Evolutionary conservation across 495 filamentous ascomycete species (phyloP).

Genomic region (Penicillium roqueforti): DNA sequence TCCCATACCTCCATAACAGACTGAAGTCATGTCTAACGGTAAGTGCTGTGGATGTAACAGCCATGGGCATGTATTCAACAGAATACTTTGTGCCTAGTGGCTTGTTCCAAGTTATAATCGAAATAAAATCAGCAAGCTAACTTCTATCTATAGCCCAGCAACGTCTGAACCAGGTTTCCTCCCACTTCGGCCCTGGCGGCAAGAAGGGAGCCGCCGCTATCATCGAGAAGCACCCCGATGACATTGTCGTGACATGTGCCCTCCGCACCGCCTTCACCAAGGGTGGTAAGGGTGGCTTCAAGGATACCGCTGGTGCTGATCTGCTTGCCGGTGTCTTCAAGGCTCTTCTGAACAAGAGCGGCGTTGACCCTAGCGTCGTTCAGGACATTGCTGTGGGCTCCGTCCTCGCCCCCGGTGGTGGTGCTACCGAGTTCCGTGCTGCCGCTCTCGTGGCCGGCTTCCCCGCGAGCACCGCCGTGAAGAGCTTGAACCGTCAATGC

Average conservation of each 20-base stretch:
- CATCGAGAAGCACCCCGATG: conserved; percentile 61
- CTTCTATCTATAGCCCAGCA: conserved; percentile 45
- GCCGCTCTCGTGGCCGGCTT: conserved; percentile 90
- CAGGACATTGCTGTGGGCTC: conserved; percentile 91
- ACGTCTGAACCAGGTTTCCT: conserved; percentile 60
- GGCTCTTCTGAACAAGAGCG: conserved; percentile 74
- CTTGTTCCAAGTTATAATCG: background rate
- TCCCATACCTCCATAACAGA: conserved; percentile 8
- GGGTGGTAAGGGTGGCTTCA: conserved; percentile 89
- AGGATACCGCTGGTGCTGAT: conserved; percentile 85
- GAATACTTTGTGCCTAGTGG: background rate
- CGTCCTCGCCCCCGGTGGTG: conserved; percentile 87
- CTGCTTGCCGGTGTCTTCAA: conserved; percentile 80
- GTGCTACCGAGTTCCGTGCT: conserved; percentile 94
- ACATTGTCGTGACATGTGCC: conserved; percentile 87
- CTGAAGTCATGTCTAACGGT: conserved; percentile 46
- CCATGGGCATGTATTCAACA: background rate
- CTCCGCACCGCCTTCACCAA: conserved; percentile 90
- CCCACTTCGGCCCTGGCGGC: conserved; percentile 49
- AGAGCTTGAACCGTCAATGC: conserved; percentile 87
- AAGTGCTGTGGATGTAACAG: conserved; percentile 16
- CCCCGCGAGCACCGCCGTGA: conserved; percentile 76
- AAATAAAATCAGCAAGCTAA: conserved; percentile 2
- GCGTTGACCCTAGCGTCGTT: conserved; percentile 77
- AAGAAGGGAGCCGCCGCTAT: conserved; percentile 50